phyloP scores from a whole-genome alignment of 2,329 filamentous ascomycete species.

The Ceratocystis destructans region DNA sequence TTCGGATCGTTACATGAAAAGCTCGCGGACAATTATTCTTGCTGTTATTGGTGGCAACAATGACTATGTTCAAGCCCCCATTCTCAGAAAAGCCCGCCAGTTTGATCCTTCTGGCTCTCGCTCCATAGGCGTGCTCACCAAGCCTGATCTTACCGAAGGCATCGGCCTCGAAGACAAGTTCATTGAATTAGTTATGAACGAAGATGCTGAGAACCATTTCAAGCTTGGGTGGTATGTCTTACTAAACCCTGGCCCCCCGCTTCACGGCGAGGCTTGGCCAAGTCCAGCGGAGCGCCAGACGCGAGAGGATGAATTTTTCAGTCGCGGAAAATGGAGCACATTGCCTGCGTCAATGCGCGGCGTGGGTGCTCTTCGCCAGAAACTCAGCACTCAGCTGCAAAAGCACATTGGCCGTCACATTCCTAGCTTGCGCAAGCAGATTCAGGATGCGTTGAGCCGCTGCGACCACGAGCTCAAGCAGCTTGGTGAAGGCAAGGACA shows the following conservation, averaged over 20 bases:
- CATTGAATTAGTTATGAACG: constrained; percentile 38
- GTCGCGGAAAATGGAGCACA: constrained; percentile 34
- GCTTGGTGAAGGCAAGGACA: constrained; percentile 38
- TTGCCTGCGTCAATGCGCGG: constrained; percentile 37
- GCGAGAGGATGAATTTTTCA: constrained; percentile 37
- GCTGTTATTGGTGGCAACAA: constrained; percentile 43
- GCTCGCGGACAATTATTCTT: constrained; percentile 40
- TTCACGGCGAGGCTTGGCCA: constrained; percentile 33
- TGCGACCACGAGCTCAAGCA: constrained; percentile 37
- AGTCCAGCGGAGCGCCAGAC: constrained; percentile 30
- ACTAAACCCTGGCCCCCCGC: constrained; percentile 34
- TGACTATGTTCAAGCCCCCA: constrained; percentile 40
- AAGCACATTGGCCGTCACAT: constrained; percentile 40
- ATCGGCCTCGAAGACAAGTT: constrained; percentile 42
- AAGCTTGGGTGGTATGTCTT: constrained; percentile 40
- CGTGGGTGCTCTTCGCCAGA: constrained; percentile 33
- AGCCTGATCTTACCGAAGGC: constrained; percentile 39
- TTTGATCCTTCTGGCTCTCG: constrained; percentile 37
- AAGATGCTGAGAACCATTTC: constrained; percentile 37
- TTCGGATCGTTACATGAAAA: constrained; percentile 43
- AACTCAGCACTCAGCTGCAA: constrained; percentile 38
- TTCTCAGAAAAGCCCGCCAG: constrained; percentile 37
- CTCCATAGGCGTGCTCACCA: constrained; percentile 40
- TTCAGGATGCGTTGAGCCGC: constrained; percentile 36
- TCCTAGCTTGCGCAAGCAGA: constrained; percentile 36